Evolutionary conservation across 1,284 basidiomycete genomes (phyloP), one percentile per base, ranked within the genome.

Genomic region (Xerocomus cyaneibrunnescens): DNA sequence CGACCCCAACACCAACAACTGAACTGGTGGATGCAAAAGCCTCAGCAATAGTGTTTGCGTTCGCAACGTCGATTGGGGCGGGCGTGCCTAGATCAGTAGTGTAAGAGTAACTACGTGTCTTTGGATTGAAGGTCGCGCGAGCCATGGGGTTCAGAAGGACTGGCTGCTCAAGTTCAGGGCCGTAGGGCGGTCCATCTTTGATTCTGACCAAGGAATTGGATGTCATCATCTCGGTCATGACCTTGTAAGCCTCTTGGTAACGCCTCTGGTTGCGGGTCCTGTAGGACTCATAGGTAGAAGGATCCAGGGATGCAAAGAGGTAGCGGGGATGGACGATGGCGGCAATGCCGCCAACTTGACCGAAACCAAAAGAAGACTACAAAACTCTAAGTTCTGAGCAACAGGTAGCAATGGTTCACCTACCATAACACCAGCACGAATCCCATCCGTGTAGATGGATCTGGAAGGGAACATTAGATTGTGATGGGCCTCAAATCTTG

Each of bases 381-480:
- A 42, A 51, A 57, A 45, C 32, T 30, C 2, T 58, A n/a, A 57
- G 46, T 22, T 19, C 5, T 8, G 3, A 5, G 19, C 2, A 25
- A 25, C 40, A 35, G 7, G n/a, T 5, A 10, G 19, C 23, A 25
- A 35, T 22, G 30, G 31, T 39, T 40, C 14, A 64, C 76, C 27
- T 64, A 87, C 86, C 89, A 96, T 90, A 56, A 94, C 79, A 73
- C 92, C 93, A 44, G 89, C 90, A 55, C 89, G 87, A 64, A 98
- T 87, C 54, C 92, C 92, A 61, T 95, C 92, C 7, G 94, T 96
- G 67, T 94, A 83, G 64, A 99, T 94, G 5, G 94, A 83, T 74
- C 91, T 94, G 38, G 96, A 99, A 12, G 94, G 95, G 89, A 98
- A 99, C 83, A 99, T 85, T 52, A 99, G 82, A 76, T 89, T 85